phyloP scores from a whole-genome alignment of 768 basidiomycete genomes.

The Neoboletus magnificus region DNA sequence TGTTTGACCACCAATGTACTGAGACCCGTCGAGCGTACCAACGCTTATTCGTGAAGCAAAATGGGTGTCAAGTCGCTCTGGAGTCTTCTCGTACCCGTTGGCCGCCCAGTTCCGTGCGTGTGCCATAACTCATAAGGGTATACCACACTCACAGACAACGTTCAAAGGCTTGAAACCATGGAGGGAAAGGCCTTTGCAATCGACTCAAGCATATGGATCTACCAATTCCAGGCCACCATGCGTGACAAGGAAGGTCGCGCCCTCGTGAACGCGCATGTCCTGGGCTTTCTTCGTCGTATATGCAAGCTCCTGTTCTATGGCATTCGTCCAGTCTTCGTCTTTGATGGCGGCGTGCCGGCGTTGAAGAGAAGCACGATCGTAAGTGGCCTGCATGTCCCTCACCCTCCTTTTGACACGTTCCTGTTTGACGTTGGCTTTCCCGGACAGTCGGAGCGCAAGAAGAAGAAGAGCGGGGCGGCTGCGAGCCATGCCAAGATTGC shows the following conservation, averaged over 20 bases:
- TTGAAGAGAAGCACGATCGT: conserved; percentile 90
- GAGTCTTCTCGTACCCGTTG: conserved; percentile 89
- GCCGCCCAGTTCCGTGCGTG: conserved; percentile 85
- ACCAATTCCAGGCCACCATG: conserved; percentile 99
- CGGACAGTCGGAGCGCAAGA: conserved; percentile 75
- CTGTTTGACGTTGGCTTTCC: conserved; percentile 6
- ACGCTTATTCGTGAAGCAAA: conserved; percentile 26
- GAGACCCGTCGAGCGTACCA: neutral
- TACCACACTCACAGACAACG: conserved; percentile 1
- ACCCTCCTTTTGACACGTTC: too few relatives aligned
- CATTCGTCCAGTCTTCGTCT: conserved; percentile 97
- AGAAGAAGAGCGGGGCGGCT: conserved; percentile 88
- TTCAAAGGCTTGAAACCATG: conserved; percentile 79
- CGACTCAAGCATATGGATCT: conserved; percentile 99
- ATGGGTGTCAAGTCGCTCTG: conserved; percentile 98
- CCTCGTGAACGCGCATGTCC: conserved; percentile 88
- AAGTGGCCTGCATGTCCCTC: conserved; percentile 25
- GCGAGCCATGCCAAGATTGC: conserved; percentile 83
- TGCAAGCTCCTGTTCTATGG: conserved; percentile 95
- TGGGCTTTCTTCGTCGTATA: conserved; percentile 88
- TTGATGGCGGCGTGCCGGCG: conserved; percentile 93
- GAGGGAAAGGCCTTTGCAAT: conserved; percentile 96
- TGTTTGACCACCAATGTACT: neutral
- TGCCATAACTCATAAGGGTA: neutral
- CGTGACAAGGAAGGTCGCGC: conserved; percentile 92